Evolutionary conservation across 805 yeast genomes (phyloP).

Genomic region (Candida patagonica): DNA sequence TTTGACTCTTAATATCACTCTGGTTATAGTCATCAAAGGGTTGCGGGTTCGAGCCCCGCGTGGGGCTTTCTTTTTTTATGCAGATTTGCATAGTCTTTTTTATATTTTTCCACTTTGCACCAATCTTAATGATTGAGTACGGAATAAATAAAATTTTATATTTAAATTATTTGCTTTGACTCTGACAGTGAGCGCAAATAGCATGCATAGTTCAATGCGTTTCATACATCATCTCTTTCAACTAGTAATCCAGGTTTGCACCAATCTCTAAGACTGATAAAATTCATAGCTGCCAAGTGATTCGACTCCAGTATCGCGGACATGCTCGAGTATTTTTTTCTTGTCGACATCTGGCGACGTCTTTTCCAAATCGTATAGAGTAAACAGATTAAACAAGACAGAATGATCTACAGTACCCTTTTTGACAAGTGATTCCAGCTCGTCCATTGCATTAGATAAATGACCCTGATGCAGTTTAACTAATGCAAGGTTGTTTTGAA

Average conservation of each 20-base stretch:
- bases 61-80: conserved; percentile 19
- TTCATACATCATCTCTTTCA: too few species aligned
- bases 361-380: conserved; percentile 21
- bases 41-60: conserved; percentile 26
- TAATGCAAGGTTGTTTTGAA: conserved; percentile 13
- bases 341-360: conserved; percentile 7
- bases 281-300: conserved; percentile 15
- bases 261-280: too few species aligned
- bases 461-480: conserved; percentile 21
- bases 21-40: conserved; percentile 23
- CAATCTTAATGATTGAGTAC: background rate
- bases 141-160: too few species aligned
- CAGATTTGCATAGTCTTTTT: too few species aligned
- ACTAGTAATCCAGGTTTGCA: too few species aligned
- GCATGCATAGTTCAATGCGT: too few species aligned
- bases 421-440: conserved; percentile 15
- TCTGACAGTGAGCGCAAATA: too few species aligned
- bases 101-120: background rate
- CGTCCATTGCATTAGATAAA: conserved; percentile 15
- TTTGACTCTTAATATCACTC: conserved; percentile 19
- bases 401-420: conserved; percentile 6
- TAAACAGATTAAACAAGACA: conserved; percentile 20
- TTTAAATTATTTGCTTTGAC: too few species aligned
- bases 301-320: conserved; percentile 7
- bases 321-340: background rate